phyloP scores from a whole-genome alignment of 768 basidiomycete genomes.

The Suillus hirtellus region DNA sequence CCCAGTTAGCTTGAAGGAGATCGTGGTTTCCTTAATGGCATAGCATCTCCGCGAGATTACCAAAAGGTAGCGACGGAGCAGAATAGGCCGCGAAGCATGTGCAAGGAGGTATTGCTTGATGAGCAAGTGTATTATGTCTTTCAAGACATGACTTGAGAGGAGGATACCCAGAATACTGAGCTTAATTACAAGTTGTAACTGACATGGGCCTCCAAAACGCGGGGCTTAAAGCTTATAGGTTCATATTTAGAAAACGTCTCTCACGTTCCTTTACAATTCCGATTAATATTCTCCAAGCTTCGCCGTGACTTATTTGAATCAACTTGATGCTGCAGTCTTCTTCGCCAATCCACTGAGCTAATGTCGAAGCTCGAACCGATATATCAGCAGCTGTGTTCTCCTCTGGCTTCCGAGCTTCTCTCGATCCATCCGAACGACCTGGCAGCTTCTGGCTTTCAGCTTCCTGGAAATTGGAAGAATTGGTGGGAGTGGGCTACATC shows the following conservation, averaged over 20 bases:
- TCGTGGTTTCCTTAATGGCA: conserved; percentile 60
- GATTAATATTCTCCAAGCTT: no score
- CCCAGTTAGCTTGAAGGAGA: conserved; percentile 46
- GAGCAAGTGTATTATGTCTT: conserved; percentile 43
- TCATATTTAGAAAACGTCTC: no score
- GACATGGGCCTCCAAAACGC: conserved; percentile 9
- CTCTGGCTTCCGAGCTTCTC: conserved; percentile 30
- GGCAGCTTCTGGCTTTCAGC: conserved; percentile 20
- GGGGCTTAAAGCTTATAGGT: no score
- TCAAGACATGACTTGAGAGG: conserved; percentile 29
- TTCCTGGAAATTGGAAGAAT: conserved; percentile 27
- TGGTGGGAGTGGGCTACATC: conserved; percentile 41
- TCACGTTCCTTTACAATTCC: no score
- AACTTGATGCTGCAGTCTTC: neutral
- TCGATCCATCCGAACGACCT: conserved; percentile 50
- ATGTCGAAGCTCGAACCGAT: conserved; percentile 9
- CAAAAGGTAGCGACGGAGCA: conserved; percentile 48
- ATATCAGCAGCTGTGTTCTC: conserved; percentile 8
- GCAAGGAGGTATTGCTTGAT: conserved; percentile 49
- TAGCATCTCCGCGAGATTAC: conserved; percentile 49
- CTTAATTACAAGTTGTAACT: neutral
- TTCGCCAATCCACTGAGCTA: conserved; percentile 2
- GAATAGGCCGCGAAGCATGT: conserved; percentile 46
- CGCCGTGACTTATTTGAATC: neutral
- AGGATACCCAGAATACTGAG: conserved; percentile 12